A percentile compares a stretch with the other conserved stretches of the same genome.
phyloP scores from a whole-genome alignment of 768 basidiomycete species.

The Solioccasus polychromus region DNA sequence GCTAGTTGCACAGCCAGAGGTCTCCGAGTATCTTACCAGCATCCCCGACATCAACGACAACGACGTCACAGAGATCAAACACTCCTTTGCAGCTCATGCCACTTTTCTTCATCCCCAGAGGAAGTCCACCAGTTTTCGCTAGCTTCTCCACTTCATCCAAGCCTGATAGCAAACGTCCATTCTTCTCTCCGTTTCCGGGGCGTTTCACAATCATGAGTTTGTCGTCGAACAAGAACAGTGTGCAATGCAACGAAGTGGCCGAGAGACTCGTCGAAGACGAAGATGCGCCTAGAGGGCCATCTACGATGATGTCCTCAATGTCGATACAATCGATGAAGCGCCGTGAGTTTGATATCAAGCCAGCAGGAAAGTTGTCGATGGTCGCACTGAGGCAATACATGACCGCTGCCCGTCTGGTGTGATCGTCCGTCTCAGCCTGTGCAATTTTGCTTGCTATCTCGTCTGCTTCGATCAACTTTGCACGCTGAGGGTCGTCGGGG shows the following conservation, averaged over 20 bases:
- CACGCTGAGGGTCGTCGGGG: conserved; percentile 70
- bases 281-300: conserved; percentile 40
- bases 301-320: conserved; percentile 74
- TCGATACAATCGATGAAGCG: conserved; percentile 91
- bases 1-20: conserved; percentile 1
- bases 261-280: conserved; percentile 41
- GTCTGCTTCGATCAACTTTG: conserved; percentile 78
- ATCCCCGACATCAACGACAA: conserved; percentile 81
- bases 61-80: conserved; percentile 80
- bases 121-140: conserved; percentile 58
- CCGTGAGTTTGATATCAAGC: conserved; percentile 84
- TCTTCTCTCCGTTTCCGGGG: conserved; percentile 70
- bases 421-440: conserved; percentile 85
- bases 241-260: conserved; percentile 66
- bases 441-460: conserved; percentile 90
- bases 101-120: conserved; percentile 68
- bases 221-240: conserved; percentile 92
- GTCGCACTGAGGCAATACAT: conserved; percentile 82
- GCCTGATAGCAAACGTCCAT: conserved; percentile 67
- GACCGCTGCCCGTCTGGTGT: conserved; percentile 84
- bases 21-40: conserved; percentile 52
- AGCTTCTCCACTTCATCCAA: conserved; percentile 77
- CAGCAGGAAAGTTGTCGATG: conserved; percentile 89
- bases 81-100: conserved; percentile 84
- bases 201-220: conserved; percentile 90